These are phyloP conservation scores for Fagus sylvatica DNA, from an alignment of 306 rosid species.

Conservation along the genomic window DNA sequence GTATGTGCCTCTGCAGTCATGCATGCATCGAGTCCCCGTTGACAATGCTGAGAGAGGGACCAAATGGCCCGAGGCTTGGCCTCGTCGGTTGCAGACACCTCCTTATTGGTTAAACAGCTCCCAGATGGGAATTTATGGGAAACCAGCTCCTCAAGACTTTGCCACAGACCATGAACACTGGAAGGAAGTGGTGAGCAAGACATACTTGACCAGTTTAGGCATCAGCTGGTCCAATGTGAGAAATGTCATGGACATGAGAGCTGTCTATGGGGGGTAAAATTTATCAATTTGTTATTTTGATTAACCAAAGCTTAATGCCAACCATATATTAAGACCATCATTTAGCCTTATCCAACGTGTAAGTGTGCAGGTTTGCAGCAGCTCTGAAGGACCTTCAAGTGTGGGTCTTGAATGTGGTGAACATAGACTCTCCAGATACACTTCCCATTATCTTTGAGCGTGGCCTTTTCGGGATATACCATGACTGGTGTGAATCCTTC, in stretches of 20 bases:
- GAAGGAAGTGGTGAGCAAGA: slow-evolving; percentile 62
- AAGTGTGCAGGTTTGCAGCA: slow-evolving; percentile 75
- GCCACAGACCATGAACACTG: slow-evolving; percentile 70
- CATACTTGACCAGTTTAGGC: slow-evolving; percentile 63
- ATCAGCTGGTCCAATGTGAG: slow-evolving; percentile 75
- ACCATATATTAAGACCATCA: background rate
- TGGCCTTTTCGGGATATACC: slow-evolving; percentile 92
- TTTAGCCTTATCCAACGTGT: background rate
- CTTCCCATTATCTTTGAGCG: slow-evolving; percentile 88
- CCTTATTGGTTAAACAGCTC: slow-evolving; percentile 90
- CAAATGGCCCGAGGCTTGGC: slow-evolving; percentile 83
- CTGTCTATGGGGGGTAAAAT: slow-evolving; percentile 86
- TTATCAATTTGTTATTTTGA: background rate
- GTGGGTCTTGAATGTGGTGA: slow-evolving; percentile 92
- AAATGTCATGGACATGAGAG: slow-evolving; percentile 93
- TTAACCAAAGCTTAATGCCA: background rate
- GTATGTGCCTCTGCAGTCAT: slow-evolving; percentile 85
- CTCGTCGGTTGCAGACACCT: slow-evolving; percentile 54
- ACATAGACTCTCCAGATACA: slow-evolving; percentile 77
- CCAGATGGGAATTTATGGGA: slow-evolving; percentile 78
- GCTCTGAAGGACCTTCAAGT: slow-evolving; percentile 70
- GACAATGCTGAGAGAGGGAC: slow-evolving; percentile 57
- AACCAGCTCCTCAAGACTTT: slow-evolving; percentile 87
- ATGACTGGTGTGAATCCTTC: slow-evolving; percentile 96
- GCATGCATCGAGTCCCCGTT: slow-evolving; percentile 73